Conservation (phyloP, 148 eudicot species). For the Vaccinium myrtillus region DNA sequence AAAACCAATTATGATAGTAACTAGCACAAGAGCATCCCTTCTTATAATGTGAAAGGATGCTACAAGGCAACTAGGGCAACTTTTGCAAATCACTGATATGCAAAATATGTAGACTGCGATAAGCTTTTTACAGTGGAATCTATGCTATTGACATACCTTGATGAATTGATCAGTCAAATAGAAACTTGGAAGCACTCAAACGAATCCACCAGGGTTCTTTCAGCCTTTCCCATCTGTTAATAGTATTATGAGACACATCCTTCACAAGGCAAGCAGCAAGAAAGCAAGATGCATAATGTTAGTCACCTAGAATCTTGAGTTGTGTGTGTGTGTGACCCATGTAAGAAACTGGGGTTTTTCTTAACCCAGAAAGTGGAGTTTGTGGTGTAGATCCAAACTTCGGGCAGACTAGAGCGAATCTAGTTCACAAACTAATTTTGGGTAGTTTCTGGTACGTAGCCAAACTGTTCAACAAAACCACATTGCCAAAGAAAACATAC, state of each 20-base stretch:
- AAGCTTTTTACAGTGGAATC: neutral
- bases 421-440: neutral
- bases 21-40: neutral
- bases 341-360: too few relatives aligned
- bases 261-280: slow-evolving; percentile 23
- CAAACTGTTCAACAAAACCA: neutral
- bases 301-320: neutral
- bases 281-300: neutral
- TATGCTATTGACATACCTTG: slow-evolving; percentile 28
- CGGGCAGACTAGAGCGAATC: neutral
- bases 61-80: neutral
- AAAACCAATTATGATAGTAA: neutral
- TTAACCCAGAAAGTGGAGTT: neutral
- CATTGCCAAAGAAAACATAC: neutral
- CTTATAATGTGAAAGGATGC: neutral
- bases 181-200: slow-evolving; percentile 58
- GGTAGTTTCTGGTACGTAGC: neutral
- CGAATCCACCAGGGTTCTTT: slow-evolving; percentile 65
- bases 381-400: neutral
- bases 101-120: neutral
- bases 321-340: too few relatives aligned
- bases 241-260: slow-evolving; percentile 66
- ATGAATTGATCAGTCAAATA: slow-evolving; percentile 48
- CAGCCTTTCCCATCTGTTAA: slow-evolving; percentile 67
- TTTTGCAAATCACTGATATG: neutral